Conservation (phyloP, 768 basidiomycete species). For the Mycena epipterygia region DNA sequence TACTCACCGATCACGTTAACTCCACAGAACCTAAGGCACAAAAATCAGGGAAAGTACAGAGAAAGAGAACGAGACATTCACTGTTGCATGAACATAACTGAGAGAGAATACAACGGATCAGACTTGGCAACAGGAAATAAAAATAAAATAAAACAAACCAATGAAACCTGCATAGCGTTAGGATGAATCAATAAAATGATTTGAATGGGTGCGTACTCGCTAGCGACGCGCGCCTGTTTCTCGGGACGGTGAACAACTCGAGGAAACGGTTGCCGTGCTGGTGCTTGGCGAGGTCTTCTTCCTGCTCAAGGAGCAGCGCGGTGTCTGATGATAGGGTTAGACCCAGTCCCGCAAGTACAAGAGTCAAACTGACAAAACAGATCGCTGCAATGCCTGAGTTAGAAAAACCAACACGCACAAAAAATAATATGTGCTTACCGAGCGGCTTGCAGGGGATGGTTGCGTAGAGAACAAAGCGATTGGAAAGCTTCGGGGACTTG, state of each 20-base stretch:
- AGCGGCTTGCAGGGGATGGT: not conserved
- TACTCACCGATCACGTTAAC: conserved; percentile 56
- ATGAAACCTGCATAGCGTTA: not conserved
- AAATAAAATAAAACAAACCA: not conserved
- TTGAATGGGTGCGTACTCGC: not conserved
- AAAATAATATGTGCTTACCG: not conserved
- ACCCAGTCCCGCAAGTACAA: not conserved
- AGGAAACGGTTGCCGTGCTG: not conserved
- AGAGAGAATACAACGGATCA: conserved; percentile 1
- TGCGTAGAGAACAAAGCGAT: not conserved
- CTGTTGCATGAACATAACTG: conserved; percentile 54
- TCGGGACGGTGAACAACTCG: not conserved
- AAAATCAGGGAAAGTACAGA: not conserved
- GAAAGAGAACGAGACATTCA: not conserved
- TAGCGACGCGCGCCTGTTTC: not conserved
- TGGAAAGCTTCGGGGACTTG: not conserved
- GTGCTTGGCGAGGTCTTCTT: not conserved
- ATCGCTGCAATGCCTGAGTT: not conserved
- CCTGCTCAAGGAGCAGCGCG: not conserved
- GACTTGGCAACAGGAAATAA: not conserved
- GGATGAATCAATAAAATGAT: not conserved
- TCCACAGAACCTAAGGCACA: conserved; percentile 42
- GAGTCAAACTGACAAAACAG: not conserved
- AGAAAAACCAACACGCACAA: not conserved
- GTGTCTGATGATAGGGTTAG: not conserved